Base-by-base conservation (phyloP, 2,329 filamentous ascomycete genomes). In the Phaeomoniella chlamydospora region DNA sequence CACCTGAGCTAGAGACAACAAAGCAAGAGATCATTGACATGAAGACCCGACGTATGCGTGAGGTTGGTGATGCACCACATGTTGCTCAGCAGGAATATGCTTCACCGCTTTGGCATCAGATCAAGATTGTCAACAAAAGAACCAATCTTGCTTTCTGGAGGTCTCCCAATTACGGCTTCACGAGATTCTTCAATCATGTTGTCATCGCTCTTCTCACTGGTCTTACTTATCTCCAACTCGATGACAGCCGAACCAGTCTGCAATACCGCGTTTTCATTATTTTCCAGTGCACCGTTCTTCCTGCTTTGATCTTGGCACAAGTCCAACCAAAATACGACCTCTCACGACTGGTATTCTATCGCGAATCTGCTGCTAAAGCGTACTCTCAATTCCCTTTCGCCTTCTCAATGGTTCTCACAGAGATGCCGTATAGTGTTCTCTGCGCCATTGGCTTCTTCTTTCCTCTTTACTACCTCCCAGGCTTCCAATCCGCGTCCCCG, bases 211-310 rank as follows among this genome's bases (percentile, higher is more conserved):
- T 93, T 11, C 61, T 92, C 37, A 84, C 80, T 0, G 86, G 86
- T 46, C 67, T 93, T 10, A 79, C 79, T 19, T 94, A 80, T 55
- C 64, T 92, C 33, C 72, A 84, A 41, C 72, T 93, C 5, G 77
- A 88, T 50, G 60, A 86, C 49, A 85, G 80, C 2, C 72, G 80
- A 6, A 62, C 77, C 1, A 82, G 79, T 2, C 68, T 94, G 3
- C 86, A 94, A 56, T 82, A 90, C 63, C 77, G 79, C 41, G 72
- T 94, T 42, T 94, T 94, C 57, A 74, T 88, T 56, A 82, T 90
- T 55, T 94, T 94, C 71, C 84, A 92, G 54, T 74, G 86, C 35
- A 61, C 83, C 0, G 81, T 93, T 15, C 67, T 94, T 16, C 84
- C 85, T 0, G 81, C 82, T 1, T 66, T 92, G 18, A 84, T 93